Evolutionary conservation across 1,284 basidiomycete species (phyloP), one percentile per base, ranked within the genome.

Genomic region (Sporisorium iseilematis-ciliati): DNA sequence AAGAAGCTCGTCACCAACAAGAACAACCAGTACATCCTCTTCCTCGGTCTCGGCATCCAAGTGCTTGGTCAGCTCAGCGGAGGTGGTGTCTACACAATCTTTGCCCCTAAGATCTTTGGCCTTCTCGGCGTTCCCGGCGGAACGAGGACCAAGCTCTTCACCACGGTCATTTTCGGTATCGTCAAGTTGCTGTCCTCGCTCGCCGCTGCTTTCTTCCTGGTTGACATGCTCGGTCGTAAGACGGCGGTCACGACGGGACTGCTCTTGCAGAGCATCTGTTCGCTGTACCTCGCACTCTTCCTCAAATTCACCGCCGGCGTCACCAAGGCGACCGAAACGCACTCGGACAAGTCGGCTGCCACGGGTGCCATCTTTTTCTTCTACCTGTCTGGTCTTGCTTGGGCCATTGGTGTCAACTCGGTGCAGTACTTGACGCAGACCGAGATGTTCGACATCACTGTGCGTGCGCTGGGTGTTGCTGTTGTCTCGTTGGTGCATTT

Each of bases 121-220:
- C 55, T 74, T 3, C 70, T 77, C 42, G 77, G 77, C 21, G 62
- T 77, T 38, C 63, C 62, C n/a, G 74, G 69, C 18, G 65, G 64
- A 62, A 52, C 55, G 38, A 50, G 43, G 49, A 77, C 75, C 33
- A 71, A 70, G 58, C 60, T 77, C 8, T 55, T 75, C 35, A 78
- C 75, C 16, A 79, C 78, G 18, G 75, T 56, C 25, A 67, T 78
- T 57, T 78, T 79, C 48, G 75, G 78, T 54, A 65, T 78, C 14
- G 73, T 80, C 48, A 80, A 80, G 62, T 62, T 78, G n/a, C 58
- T 80, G 42, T 63, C 65, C n/a, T 72, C 78, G 20, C 54, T 80
- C 21, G 73, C 76, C 20, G 67, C 72, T 11, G 72, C 73, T 40
- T 71, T 80, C 63, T 80, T 80, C 73, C 41, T 80, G 14, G 62